Conservation (phyloP, 164 flowering plant species). For the Cinnamomum chago region DNA sequence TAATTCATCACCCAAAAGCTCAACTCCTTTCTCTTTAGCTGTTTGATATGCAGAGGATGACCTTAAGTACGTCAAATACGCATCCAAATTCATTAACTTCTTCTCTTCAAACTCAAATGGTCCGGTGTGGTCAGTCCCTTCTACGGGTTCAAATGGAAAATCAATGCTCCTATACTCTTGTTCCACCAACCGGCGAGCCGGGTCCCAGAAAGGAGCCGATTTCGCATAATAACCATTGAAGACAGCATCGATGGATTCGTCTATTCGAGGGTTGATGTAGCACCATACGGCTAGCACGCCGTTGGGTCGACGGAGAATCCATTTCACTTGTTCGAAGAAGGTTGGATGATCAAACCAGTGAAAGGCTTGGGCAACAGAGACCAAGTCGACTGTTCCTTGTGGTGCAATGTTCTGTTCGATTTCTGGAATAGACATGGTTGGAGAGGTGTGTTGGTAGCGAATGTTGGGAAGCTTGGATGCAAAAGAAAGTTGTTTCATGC, state of each 20-base stretch:
- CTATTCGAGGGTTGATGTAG: conserved; percentile 33
- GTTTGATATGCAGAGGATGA: conserved; percentile 78
- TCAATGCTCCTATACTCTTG: conserved; percentile 39
- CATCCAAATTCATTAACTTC: conserved; percentile 51
- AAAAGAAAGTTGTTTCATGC: conserved; percentile 19
- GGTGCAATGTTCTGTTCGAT: conserved; percentile 15
- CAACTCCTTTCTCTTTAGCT: conserved; percentile 53
- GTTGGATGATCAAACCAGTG: conserved; percentile 50
- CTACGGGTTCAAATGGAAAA: conserved; percentile 74
- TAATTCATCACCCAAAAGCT: conserved; percentile 44
- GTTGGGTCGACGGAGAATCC: conserved; percentile 38
- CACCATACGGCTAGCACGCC: conserved; percentile 65
- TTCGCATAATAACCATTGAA: conserved; percentile 11
- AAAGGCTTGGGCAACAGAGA: conserved; percentile 40
- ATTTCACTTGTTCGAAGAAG: conserved; percentile 35
- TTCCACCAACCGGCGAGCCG: conserved; percentile 39
- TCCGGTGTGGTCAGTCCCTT: conserved; percentile 59
- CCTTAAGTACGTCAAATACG: conserved; percentile 41
- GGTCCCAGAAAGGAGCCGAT: conserved; percentile 52
- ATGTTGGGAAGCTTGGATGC: conserved; percentile 26
- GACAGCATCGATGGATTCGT: conserved; percentile 25
- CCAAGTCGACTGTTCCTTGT: conserved; percentile 22
- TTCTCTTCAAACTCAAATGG: conserved; percentile 49
- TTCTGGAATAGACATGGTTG: conserved; percentile 17
- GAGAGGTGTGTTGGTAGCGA: conserved; percentile 26